These are phyloP conservation scores for Cubamyces sp. DNA, from an alignment of 768 basidiomycete genomes.

Conservation along the genomic window DNA sequence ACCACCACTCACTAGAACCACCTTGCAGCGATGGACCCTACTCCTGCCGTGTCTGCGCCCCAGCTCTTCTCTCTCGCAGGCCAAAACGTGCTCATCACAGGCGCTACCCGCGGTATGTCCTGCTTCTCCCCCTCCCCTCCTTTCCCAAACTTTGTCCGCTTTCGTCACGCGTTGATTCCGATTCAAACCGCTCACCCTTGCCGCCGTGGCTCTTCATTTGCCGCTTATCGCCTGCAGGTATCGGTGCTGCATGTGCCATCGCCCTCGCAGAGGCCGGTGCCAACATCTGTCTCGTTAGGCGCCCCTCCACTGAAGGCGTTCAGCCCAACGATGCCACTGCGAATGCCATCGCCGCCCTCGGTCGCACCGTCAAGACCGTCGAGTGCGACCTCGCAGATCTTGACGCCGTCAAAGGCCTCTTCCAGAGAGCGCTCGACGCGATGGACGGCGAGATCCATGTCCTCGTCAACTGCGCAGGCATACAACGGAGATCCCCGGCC, in stretches of 20 bases:
- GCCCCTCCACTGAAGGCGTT: slow-evolving; percentile 37
- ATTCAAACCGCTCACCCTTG: background rate
- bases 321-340: slow-evolving; percentile 38
- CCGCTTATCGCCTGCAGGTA: slow-evolving; percentile 42
- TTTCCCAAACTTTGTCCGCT: slow-evolving; percentile 12
- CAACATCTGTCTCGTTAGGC: slow-evolving; percentile 50
- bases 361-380: slow-evolving; percentile 45
- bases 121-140: background rate
- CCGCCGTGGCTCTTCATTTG: slow-evolving; percentile 8
- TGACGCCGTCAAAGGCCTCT: slow-evolving; percentile 51
- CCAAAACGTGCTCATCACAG: slow-evolving; percentile 77
- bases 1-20: background rate
- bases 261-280: slow-evolving; percentile 62
- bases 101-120: slow-evolving; percentile 68
- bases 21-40: slow-evolving; percentile 49
- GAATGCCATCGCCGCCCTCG: slow-evolving; percentile 41
- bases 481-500: slow-evolving; percentile 61
- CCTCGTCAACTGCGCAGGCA: slow-evolving; percentile 73
- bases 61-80: slow-evolving; percentile 70
- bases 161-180: background rate
- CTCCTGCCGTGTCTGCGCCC: slow-evolving; percentile 52
- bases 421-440: slow-evolving; percentile 49
- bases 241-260: slow-evolving; percentile 57
- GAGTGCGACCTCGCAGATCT: slow-evolving; percentile 61
- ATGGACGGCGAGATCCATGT: slow-evolving; percentile 61